Base-by-base conservation (phyloP, 2,329 filamentous ascomycete species). In the Capronia coronata region DNA sequence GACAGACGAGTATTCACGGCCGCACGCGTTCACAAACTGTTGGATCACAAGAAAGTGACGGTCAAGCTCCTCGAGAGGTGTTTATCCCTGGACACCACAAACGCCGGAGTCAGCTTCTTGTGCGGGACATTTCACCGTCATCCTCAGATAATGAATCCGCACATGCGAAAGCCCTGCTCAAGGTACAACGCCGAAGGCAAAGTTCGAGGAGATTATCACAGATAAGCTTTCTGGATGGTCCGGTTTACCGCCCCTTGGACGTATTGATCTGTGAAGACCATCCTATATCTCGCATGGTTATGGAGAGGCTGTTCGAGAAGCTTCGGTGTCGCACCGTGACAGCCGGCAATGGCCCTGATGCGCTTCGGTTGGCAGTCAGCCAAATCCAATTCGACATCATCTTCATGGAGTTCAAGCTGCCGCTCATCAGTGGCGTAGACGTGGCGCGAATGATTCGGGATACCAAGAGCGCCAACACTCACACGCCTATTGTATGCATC, bases 351-450 rank as follows among this genome's bases (percentile, higher is more conserved):
- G 93, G 93, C 1, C 84, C 87, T 0, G 93, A 98, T 64, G 93
- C 91, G 9, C 84, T 95, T 61, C 82, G 91, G 18, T 95, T 93
- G 68, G 89, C 93, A 22, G 87, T 94, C 75, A 91, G 91, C 63
- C 91, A 97, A 64, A 91, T 98, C 64, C 94, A 97, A 64, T 98
- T 97, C 64, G 93, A 98, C 68, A 88, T 96, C 61, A 96, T 98
- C 65, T 93, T 98, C 75, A 91, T 95, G 68, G 93, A 98, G 68
- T 96, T 89, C 71, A 94, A 91, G 65, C 74, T 98, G 39, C 91
- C 93, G 8, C 88, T 94, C 63, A 89, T 97, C 63, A 97, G 89
- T 61, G 93, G 93, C 19, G 86, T 88, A 10, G 93, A 98, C 65
- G 87, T 98, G 49, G 91, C 93, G 43, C 85, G 93, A 27, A 98